Evolutionary conservation across 805 yeast genomes (phyloP).

Genomic region (Saccharomyces jurei): DNA sequence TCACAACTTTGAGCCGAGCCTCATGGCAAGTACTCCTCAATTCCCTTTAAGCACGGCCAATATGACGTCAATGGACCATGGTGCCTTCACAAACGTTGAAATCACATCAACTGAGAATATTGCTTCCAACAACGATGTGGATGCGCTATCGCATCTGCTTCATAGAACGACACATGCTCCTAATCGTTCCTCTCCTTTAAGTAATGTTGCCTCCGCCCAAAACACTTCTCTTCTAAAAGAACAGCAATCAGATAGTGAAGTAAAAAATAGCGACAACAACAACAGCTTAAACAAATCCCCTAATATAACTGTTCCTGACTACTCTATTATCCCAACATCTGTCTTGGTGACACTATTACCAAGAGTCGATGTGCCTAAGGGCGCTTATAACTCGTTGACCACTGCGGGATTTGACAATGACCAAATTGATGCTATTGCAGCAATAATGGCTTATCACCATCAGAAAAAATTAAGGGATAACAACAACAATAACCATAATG

Average conservation of each 20-base stretch:
- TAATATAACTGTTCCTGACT: constrained; percentile 25
- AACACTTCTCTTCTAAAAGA: background rate
- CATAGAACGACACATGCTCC: background rate
- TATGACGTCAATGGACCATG: constrained; percentile 13
- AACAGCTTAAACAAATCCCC: constrained; percentile 2
- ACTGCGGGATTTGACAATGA: constrained; percentile 60
- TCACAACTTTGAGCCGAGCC: background rate
- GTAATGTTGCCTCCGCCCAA: background rate
- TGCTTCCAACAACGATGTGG: background rate
- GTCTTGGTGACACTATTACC: constrained; percentile 42
- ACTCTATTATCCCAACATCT: constrained; percentile 26
- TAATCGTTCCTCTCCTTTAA: background rate
- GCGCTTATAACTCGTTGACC: constrained; percentile 55
- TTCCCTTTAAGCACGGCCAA: background rate
- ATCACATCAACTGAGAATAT: constrained; percentile 6
- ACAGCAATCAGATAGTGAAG: background rate
- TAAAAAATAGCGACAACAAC: background rate
- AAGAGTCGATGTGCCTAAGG: constrained; percentile 61
- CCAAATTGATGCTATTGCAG: constrained; percentile 67
- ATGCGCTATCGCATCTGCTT: background rate
- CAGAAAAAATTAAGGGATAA: constrained; percentile 14
- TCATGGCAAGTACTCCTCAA: constrained; percentile 3
- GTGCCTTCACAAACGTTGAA: constrained; percentile 18
- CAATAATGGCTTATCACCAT: constrained; percentile 66
- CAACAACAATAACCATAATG: background rate